Percentiles rank a stretch among this genome's conserved stretches.
Evolutionary conservation across 2,329 filamentous ascomycete genomes (phyloP).

Genomic region (Allantophomopsis cytisporea): DNA sequence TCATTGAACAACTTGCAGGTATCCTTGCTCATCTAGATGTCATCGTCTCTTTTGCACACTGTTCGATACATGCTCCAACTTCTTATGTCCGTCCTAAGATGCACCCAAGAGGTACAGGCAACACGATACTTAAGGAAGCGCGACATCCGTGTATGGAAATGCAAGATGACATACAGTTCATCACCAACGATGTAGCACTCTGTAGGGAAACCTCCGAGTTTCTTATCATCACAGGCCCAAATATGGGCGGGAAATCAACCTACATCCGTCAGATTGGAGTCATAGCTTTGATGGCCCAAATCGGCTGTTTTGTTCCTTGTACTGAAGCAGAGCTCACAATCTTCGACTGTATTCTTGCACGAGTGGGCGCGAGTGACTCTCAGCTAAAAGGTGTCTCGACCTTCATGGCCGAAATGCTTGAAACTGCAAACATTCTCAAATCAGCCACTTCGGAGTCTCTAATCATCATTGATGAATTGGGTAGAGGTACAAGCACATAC

Average conservation of each 20-base stretch:
- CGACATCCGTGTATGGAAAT: slow-evolving; percentile 97
- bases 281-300: slow-evolving; percentile 92
- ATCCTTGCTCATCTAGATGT: slow-evolving; percentile 91
- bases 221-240: slow-evolving; percentile 91
- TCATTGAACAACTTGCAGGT: slow-evolving; percentile 77
- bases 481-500: slow-evolving; percentile 92
- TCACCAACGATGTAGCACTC: slow-evolving; percentile 89
- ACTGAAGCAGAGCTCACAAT: slow-evolving; percentile 82
- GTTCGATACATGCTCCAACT: slow-evolving; percentile 82
- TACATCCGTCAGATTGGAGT: slow-evolving; percentile 97
- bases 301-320: slow-evolving; percentile 93
- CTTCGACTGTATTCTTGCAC: slow-evolving; percentile 92
- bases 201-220: slow-evolving; percentile 72
- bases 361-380: slow-evolving; percentile 89
- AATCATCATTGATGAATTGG: slow-evolving; percentile 97
- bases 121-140: slow-evolving; percentile 82
- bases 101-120: slow-evolving; percentile 74
- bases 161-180: slow-evolving; percentile 97
- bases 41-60: slow-evolving; percentile 85
- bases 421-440: slow-evolving; percentile 97
- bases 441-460: slow-evolving; percentile 88
- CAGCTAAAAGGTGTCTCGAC: slow-evolving; percentile 97
- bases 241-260: slow-evolving; percentile 98
- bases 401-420: slow-evolving; percentile 99
- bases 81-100: slow-evolving; percentile 87